phyloP scores from a whole-genome alignment of 2,329 filamentous ascomycete species.

The Epicoccum sorghinum region DNA sequence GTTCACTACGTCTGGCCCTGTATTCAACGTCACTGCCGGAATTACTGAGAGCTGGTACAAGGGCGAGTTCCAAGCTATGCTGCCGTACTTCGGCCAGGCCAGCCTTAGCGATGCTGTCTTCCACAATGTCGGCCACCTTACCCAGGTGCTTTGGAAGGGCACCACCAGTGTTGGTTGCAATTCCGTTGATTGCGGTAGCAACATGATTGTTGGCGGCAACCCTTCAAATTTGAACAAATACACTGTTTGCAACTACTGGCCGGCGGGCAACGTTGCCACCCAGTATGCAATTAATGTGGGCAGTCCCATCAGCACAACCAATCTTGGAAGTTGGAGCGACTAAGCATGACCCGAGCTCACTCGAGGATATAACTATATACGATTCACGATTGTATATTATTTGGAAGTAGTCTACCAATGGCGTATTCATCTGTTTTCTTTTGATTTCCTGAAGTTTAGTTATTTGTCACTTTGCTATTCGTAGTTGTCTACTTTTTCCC shows the following conservation, averaged over 20 bases:
- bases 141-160: slow-evolving; percentile 47
- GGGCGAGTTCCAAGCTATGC: slow-evolving; percentile 68
- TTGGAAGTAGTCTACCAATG: too few species aligned
- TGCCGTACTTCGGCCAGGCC: slow-evolving; percentile 63
- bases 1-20: slow-evolving; percentile 66
- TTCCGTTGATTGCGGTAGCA: slow-evolving; percentile 37
- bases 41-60: slow-evolving; percentile 91
- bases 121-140: slow-evolving; percentile 44
- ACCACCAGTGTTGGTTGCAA: slow-evolving; percentile 47
- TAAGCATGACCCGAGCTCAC: slow-evolving; percentile 19
- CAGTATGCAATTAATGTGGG: slow-evolving; percentile 62
- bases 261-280: slow-evolving; percentile 65
- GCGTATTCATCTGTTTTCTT: too few species aligned
- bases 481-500: too few species aligned
- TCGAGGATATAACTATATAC: too few species aligned
- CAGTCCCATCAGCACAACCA: slow-evolving; percentile 38
- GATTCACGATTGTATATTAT: too few species aligned
- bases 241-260: slow-evolving; percentile 88
- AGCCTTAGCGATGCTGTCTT: slow-evolving; percentile 58
- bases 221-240: slow-evolving; percentile 36
- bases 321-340: slow-evolving; percentile 36
- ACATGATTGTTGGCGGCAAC: slow-evolving; percentile 30
- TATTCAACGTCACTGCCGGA: slow-evolving; percentile 66
- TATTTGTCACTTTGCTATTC: too few species aligned
- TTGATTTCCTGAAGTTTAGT: too few species aligned